phyloP scores from a whole-genome alignment of 2,329 filamentous ascomycete species.

The Hypoxylon sp. region DNA sequence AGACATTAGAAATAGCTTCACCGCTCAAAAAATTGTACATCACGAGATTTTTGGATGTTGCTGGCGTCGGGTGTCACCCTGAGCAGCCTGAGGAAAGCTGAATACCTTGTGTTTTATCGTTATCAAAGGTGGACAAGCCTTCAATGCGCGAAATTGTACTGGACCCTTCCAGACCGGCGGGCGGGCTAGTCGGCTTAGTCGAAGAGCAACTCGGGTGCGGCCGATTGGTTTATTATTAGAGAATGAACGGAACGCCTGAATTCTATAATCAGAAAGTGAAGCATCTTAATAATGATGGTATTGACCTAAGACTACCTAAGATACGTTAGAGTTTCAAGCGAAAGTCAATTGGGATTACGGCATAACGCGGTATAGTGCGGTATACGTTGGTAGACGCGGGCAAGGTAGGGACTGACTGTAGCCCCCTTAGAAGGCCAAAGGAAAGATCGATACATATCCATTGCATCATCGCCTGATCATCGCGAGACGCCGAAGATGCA shows the following conservation, averaged over 20 bases:
- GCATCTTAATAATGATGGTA: neutral
- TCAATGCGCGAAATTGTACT: slow-evolving; percentile 18
- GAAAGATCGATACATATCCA: slow-evolving; percentile 27
- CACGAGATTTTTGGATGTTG: slow-evolving; percentile 14
- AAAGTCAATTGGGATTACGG: slow-evolving; percentile 19
- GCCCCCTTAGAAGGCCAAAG: neutral
- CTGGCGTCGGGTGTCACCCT: neutral
- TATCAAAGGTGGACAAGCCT: slow-evolving; percentile 25
- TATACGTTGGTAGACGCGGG: neutral
- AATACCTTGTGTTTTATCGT: slow-evolving; percentile 13
- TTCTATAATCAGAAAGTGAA: slow-evolving; percentile 12
- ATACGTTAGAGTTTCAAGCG: slow-evolving; percentile 2
- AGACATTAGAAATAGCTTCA: slow-evolving; percentile 37
- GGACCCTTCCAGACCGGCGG: slow-evolving; percentile 41
- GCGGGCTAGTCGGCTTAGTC: slow-evolving; percentile 24
- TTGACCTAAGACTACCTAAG: neutral
- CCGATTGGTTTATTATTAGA: slow-evolving; percentile 36
- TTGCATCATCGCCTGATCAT: slow-evolving; percentile 47
- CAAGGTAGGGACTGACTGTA: slow-evolving; percentile 5
- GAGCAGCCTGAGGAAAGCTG: neutral
- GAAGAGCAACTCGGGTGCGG: slow-evolving; percentile 25
- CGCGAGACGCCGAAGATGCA: slow-evolving; percentile 44
- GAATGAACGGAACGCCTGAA: slow-evolving; percentile 6
- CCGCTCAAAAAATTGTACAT: slow-evolving; percentile 37
- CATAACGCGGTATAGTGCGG: slow-evolving; percentile 6